These are phyloP conservation scores for Camelina sativa DNA, from an alignment of 345 rosid species.

Conservation along the genomic window DNA sequence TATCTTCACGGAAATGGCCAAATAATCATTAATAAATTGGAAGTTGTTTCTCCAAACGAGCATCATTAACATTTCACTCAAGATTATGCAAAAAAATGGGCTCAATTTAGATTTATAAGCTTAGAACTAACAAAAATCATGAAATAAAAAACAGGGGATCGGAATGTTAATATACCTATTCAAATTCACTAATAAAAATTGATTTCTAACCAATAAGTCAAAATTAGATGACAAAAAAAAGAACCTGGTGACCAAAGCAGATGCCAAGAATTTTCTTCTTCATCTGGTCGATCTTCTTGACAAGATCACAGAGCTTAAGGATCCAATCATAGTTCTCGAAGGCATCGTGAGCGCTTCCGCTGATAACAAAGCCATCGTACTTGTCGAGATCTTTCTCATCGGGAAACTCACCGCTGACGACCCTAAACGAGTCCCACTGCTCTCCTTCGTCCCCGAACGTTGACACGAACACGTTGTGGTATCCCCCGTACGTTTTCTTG, in stretches of 20 bases:
- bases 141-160: background rate
- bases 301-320: constrained; percentile 65
- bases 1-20: background rate
- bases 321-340: constrained; percentile 79
- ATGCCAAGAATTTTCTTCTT: constrained; percentile 80
- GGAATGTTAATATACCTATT: background rate
- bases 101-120: background rate
- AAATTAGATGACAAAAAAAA: background rate
- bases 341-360: constrained; percentile 86
- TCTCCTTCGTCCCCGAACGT: constrained; percentile 86
- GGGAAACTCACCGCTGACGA: constrained; percentile 84
- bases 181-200: background rate
- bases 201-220: background rate
- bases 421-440: constrained; percentile 74
- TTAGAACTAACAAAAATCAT: background rate
- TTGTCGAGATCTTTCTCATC: constrained; percentile 59
- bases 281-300: constrained; percentile 74
- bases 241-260: constrained; percentile 98
- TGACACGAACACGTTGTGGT: constrained; percentile 70
- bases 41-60: background rate
- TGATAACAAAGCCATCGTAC: constrained; percentile 80
- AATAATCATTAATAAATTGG: background rate
- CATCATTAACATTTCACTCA: background rate
- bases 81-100: background rate
- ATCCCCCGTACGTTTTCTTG: constrained; percentile 72